Percentiles rank a stretch among this genome's conserved stretches.
These are phyloP conservation scores for Neoboletus magnificus DNA, from an alignment of 768 basidiomycete species.

Conservation along the genomic window DNA sequence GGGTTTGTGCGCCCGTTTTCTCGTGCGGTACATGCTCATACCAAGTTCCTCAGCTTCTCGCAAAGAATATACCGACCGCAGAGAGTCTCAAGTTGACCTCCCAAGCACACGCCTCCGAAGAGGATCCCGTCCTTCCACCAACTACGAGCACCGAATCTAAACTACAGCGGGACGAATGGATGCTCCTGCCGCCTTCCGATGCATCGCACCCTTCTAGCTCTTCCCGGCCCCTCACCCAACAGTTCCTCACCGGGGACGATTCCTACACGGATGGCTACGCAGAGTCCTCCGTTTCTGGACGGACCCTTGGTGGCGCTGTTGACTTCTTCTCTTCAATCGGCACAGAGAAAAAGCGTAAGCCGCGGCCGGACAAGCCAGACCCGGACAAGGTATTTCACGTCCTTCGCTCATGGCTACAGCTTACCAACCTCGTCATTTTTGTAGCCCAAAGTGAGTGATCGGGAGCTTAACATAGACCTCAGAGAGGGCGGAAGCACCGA, in stretches of 20 bases:
- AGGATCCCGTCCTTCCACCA: slow-evolving; percentile 48
- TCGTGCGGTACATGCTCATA: slow-evolving; percentile 2
- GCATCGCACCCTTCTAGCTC: slow-evolving; percentile 29
- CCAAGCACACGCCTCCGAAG: slow-evolving; percentile 44
- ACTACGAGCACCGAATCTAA: slow-evolving; percentile 44
- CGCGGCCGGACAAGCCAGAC: slow-evolving; percentile 55
- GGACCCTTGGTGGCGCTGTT: slow-evolving; percentile 54
- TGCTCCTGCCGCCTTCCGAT: slow-evolving; percentile 52
- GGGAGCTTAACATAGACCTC: slow-evolving; percentile 61
- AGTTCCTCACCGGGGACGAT: slow-evolving; percentile 39
- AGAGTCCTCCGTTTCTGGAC: slow-evolving; percentile 42
- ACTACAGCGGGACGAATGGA: slow-evolving; percentile 83
- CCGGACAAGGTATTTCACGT: slow-evolving; percentile 59
- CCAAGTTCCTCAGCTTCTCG: slow-evolving; percentile 46
- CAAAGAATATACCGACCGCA: slow-evolving; percentile 73
- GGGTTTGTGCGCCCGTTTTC: slow-evolving; percentile 42
- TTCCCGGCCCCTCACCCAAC: slow-evolving; percentile 30
- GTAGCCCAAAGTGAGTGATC: slow-evolving; percentile 59
- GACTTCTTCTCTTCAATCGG: slow-evolving; percentile 93
- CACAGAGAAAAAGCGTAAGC: slow-evolving; percentile 69
- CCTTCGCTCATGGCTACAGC: background rate
- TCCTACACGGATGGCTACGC: slow-evolving; percentile 66
- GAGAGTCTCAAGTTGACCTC: slow-evolving; percentile 70
- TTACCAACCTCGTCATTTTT: slow-evolving; percentile 8
- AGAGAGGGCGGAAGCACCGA: slow-evolving; percentile 42